Conservation (phyloP, 257 asterid species). For the Orobanche coerulescens region DNA sequence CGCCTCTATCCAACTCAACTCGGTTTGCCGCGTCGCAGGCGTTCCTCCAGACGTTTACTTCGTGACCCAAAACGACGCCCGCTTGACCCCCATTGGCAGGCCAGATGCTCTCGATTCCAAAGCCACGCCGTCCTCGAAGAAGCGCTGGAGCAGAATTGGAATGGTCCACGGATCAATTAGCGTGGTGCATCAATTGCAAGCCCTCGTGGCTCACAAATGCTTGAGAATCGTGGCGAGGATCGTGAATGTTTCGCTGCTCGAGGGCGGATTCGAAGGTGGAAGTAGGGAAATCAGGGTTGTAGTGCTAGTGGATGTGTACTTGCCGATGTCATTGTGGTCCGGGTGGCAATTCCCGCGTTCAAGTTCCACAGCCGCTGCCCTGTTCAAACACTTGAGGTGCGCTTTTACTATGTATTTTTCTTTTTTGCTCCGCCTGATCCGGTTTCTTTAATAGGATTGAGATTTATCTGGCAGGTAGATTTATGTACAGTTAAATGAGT, state of each 20-base stretch:
- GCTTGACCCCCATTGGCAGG: conserved; percentile 35
- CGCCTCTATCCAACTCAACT: conserved; percentile 27
- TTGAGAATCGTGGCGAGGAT: conserved; percentile 48
- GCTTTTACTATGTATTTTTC: not conserved
- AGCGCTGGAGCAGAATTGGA: conserved; percentile 55
- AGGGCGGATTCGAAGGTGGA: conserved; percentile 22
- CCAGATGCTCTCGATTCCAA: conserved; percentile 10
- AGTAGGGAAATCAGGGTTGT: conserved; percentile 45
- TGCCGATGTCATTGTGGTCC: conserved; percentile 63
- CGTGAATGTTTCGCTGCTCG: conserved; percentile 24
- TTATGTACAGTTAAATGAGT: not conserved
- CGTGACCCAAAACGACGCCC: conserved; percentile 30
- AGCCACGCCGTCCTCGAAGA: conserved; percentile 27
- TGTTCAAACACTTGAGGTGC: conserved; percentile 76
- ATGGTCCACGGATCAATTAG: conserved; percentile 75
- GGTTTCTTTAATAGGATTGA: not conserved
- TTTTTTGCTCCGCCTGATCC: no score
- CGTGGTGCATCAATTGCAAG: conserved; percentile 62
- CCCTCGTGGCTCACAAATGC: conserved; percentile 51
- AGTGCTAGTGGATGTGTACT: conserved; percentile 74
- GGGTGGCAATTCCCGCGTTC: conserved; percentile 94
- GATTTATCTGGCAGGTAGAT: conserved; percentile 7
- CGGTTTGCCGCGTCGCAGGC: conserved; percentile 41
- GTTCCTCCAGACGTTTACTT: conserved; percentile 35
- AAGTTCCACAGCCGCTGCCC: conserved; percentile 49